Evolutionary conservation across 2,329 filamentous ascomycete species (phyloP).

Genomic region (Claviceps sp.): DNA sequence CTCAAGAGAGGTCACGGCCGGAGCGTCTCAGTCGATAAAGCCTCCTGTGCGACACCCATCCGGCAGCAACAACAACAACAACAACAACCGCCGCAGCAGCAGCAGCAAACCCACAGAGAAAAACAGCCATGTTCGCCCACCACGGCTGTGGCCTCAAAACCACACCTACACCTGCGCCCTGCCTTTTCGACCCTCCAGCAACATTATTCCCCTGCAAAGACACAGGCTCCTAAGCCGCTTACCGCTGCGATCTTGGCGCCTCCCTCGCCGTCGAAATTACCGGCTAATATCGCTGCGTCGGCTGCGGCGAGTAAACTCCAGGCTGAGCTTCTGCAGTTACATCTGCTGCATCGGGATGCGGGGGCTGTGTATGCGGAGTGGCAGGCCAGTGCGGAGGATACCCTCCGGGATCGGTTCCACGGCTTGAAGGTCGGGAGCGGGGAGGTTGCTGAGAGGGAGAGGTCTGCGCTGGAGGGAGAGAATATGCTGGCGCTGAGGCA

Average conservation of each 20-base stretch:
- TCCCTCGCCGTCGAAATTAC: slow-evolving; percentile 47
- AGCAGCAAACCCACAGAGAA: neutral
- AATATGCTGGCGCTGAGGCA: slow-evolving; percentile 39
- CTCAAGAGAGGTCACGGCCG: neutral
- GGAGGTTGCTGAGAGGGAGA: slow-evolving; percentile 24
- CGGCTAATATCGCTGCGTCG: slow-evolving; percentile 44
- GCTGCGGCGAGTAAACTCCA: slow-evolving; percentile 47
- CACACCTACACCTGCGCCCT: slow-evolving; percentile 32
- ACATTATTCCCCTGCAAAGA: slow-evolving; percentile 53
- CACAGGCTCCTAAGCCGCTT: slow-evolving; percentile 46
- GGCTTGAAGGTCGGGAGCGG: slow-evolving; percentile 21
- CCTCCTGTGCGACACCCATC: slow-evolving; percentile 5
- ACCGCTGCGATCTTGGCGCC: slow-evolving; percentile 44
- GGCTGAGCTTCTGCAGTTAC: slow-evolving; percentile 51
- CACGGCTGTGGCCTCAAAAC: slow-evolving; percentile 10
- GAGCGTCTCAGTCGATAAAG: slow-evolving; percentile 13
- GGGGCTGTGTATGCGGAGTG: slow-evolving; percentile 32
- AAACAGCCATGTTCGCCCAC: slow-evolving; percentile 7
- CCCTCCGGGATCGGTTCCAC: slow-evolving; percentile 33
- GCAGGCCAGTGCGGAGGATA: slow-evolving; percentile 39
- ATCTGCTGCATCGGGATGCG: slow-evolving; percentile 47
- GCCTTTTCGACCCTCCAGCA: slow-evolving; percentile 52
- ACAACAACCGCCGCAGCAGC: neutral
- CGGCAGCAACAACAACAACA: neutral
- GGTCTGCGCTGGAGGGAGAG: slow-evolving; percentile 30